Evolutionary conservation across 768 basidiomycete species (phyloP).

Genomic region (Auriculariales sp.): DNA sequence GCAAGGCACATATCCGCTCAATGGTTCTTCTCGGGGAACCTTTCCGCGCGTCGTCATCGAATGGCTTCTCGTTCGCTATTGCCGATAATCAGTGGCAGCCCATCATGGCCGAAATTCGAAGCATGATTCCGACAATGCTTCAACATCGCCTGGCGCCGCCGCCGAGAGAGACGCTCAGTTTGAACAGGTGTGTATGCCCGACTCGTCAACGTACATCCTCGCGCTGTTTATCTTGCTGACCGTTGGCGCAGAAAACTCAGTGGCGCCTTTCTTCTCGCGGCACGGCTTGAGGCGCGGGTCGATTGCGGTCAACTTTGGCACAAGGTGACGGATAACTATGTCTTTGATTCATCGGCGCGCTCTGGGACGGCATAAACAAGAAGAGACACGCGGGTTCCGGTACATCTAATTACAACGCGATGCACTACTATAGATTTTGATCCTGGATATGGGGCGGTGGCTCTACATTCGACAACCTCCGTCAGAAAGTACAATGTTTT

Average conservation of each 20-base stretch:
- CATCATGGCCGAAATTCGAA: slow-evolving; percentile 65
- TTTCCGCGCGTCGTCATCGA: slow-evolving; percentile 48
- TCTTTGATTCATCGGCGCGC: no score
- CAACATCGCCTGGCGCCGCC: slow-evolving; percentile 80
- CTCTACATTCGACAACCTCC: no score
- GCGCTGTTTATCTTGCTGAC: neutral
- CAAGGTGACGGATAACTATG: slow-evolving; percentile 32
- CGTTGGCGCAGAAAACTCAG: slow-evolving; percentile 51
- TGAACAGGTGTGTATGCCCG: slow-evolving; percentile 51
- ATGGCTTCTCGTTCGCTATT: slow-evolving; percentile 70
- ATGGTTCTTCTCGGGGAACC: slow-evolving; percentile 77
- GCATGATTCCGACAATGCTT: slow-evolving; percentile 82
- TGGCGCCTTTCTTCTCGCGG: slow-evolving; percentile 66
- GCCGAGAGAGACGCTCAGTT: slow-evolving; percentile 84
- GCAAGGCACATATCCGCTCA: slow-evolving; percentile 72
- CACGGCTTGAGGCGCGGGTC: slow-evolving; percentile 57
- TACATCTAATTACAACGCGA: no score
- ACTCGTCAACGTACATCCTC: neutral
- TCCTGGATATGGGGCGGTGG: no score
- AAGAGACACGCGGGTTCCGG: no score
- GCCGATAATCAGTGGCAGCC: slow-evolving; percentile 39
- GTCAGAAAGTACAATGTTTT: no score
- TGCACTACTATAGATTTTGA: no score
- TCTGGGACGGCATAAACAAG: no score
- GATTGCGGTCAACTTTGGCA: slow-evolving; percentile 70